These are phyloP conservation scores for Coemansia sp. DNA, from an alignment of 192 early-diverging fungal genomes.

Conservation along the genomic window DNA sequence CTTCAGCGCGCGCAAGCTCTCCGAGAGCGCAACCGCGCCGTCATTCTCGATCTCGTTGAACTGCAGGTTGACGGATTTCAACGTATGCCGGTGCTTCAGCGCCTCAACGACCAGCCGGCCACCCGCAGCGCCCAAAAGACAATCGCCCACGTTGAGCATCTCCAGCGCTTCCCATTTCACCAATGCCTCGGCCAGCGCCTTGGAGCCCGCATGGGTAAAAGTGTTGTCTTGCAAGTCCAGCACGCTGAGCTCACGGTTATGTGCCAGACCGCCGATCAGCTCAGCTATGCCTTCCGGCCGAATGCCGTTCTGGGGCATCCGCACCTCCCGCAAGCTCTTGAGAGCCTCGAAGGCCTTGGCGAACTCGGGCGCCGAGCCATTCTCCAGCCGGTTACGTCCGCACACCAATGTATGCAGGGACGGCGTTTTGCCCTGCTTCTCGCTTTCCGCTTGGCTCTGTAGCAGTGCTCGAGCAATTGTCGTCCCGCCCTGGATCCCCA, in stretches of 20 bases:
- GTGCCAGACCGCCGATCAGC: constrained; percentile 64
- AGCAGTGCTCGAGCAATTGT: constrained; percentile 82
- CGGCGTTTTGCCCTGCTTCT: constrained; percentile 58
- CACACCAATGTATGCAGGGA: constrained; percentile 78
- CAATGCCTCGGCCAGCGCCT: constrained; percentile 74
- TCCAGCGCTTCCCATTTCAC: constrained; percentile 75
- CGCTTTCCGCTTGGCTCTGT: constrained; percentile 70
- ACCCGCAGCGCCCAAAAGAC: constrained; percentile 76
- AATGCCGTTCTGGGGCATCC: constrained; percentile 97
- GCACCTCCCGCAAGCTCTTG: constrained; percentile 72
- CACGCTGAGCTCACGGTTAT: constrained; percentile 65
- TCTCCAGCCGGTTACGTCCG: constrained; percentile 93
- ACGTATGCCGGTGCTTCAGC: constrained; percentile 56
- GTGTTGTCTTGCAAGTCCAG: constrained; percentile 98
- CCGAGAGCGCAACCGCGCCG: constrained; percentile 66
- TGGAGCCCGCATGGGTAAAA: constrained; percentile 78
- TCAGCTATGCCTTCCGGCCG: constrained; percentile 88
- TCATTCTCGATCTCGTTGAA: constrained; percentile 88
- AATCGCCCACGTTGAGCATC: constrained; percentile 85
- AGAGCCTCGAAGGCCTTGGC: constrained; percentile 79
- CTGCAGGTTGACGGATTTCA: constrained; percentile 68
- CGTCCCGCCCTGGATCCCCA: constrained; percentile 86
- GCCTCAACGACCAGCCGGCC: constrained; percentile 63
- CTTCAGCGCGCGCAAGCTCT: constrained; percentile 65
- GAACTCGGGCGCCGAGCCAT: constrained; percentile 70